These are phyloP conservation scores for Daldinia childiae DNA, from an alignment of 495 filamentous ascomycete species.

Conservation along the genomic window DNA sequence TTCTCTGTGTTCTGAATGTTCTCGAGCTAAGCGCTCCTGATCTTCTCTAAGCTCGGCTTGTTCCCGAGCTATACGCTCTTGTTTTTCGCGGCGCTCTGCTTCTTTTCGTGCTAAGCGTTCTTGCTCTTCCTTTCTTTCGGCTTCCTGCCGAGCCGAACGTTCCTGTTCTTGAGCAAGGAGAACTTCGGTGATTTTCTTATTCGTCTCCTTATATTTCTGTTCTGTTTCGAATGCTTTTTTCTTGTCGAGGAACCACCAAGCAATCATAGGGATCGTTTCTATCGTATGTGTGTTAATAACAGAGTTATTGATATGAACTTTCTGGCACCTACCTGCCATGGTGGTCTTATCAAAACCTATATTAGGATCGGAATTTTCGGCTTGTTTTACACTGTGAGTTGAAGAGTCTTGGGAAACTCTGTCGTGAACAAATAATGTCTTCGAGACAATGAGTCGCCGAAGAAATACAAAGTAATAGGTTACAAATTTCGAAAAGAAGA, in stretches of 20 bases:
- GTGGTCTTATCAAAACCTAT: not conserved
- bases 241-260: not conserved
- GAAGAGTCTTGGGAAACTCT: not conserved
- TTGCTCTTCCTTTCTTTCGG: not conserved
- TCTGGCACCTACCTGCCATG: not conserved
- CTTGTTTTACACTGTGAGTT: not conserved
- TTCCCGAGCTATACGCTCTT: not conserved
- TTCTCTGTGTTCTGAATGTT: not conserved
- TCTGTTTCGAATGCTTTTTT: not conserved
- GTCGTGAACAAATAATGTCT: not conserved
- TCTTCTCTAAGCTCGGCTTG: not conserved
- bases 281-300: not conserved
- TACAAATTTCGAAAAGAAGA: not conserved
- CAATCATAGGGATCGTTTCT: not conserved
- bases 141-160: not conserved
- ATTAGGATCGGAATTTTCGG: not conserved
- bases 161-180: not conserved
- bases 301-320: not conserved
- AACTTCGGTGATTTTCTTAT: not conserved
- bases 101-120: not conserved
- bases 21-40: not conserved
- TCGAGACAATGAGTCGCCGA: fast-evolving
- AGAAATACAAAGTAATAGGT: not conserved
- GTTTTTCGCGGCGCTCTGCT: not conserved
- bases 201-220: not conserved